Percentiles rank a stretch among this genome's conserved stretches.
Conservation (phyloP, 2,329 filamentous ascomycete genomes). For the Colletotrichum gigasporum region DNA sequence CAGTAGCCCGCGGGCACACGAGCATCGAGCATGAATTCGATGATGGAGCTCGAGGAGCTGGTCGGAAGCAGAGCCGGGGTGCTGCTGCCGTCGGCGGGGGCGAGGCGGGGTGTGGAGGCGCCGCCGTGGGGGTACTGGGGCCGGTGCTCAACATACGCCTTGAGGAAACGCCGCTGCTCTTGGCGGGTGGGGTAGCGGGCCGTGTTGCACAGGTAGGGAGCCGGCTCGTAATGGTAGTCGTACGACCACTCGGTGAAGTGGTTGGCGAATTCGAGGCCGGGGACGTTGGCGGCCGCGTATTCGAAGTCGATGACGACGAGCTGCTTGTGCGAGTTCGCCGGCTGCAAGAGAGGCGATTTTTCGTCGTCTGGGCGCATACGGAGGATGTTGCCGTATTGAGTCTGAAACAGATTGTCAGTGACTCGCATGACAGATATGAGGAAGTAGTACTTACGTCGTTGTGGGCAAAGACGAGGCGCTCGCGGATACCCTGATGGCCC, state of each 20-base stretch:
- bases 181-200: conserved; percentile 78
- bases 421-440: neutral
- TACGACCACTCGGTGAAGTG: conserved; percentile 99
- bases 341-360: conserved; percentile 86
- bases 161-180: conserved; percentile 86
- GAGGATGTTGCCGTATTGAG: conserved; percentile 98
- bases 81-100: conserved; percentile 48
- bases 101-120: conserved; percentile 58
- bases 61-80: conserved; percentile 49
- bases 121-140: conserved; percentile 69
- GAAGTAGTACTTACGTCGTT: conserved; percentile 77
- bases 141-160: conserved; percentile 85
- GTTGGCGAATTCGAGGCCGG: conserved; percentile 93
- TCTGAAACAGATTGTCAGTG: conserved; percentile 59
- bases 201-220: conserved; percentile 74
- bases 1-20: conserved; percentile 64
- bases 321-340: conserved; percentile 94
- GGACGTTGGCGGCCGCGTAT: conserved; percentile 89
- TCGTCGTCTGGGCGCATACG: conserved; percentile 73
- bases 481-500: conserved; percentile 71
- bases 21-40: conserved; percentile 86
- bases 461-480: conserved; percentile 91
- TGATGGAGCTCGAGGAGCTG: conserved; percentile 60
- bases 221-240: conserved; percentile 84
- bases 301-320: conserved; percentile 98